Evolutionary conservation across 1,284 basidiomycete species (phyloP).

Genomic region (Ustilago bromivora): DNA sequence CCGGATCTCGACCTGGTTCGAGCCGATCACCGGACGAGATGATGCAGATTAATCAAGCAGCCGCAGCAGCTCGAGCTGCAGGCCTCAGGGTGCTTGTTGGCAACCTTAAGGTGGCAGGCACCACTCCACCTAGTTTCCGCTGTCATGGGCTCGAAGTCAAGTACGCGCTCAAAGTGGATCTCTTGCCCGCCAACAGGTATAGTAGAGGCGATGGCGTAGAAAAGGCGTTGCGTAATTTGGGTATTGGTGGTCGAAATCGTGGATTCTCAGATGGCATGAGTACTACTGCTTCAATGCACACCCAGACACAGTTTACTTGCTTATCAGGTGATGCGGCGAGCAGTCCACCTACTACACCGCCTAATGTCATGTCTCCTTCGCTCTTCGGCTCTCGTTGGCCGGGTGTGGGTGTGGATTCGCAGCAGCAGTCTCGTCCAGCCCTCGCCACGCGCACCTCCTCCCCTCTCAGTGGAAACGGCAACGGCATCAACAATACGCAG

Average conservation of each 20-base stretch:
- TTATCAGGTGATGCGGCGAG: slow-evolving; percentile 38
- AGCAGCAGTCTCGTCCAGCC: slow-evolving; percentile 18
- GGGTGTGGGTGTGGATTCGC: slow-evolving; percentile 4
- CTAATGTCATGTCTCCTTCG: slow-evolving; percentile 25
- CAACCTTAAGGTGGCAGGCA: slow-evolving; percentile 49
- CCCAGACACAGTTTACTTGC: slow-evolving; percentile 53
- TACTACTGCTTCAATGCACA: slow-evolving; percentile 51
- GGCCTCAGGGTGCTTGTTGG: slow-evolving; percentile 60
- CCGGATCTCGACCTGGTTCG: slow-evolving; percentile 39
- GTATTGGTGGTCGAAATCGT: slow-evolving; percentile 28
- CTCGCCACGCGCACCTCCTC: slow-evolving; percentile 32
- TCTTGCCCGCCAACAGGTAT: slow-evolving; percentile 50
- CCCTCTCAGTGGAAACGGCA: slow-evolving; percentile 18
- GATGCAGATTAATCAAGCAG: slow-evolving; percentile 43
- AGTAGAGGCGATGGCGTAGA: slow-evolving; percentile 32
- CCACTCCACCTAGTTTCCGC: slow-evolving; percentile 58
- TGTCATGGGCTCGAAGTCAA: slow-evolving; percentile 65
- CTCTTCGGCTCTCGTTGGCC: slow-evolving; percentile 34
- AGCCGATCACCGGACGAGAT: slow-evolving; percentile 45
- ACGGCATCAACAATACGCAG: slow-evolving; percentile 7
- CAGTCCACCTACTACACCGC: slow-evolving; percentile 47
- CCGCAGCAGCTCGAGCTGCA: slow-evolving; percentile 30
- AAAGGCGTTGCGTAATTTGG: slow-evolving; percentile 39
- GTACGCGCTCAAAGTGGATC: slow-evolving; percentile 64
- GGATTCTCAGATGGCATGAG: slow-evolving; percentile 43